Evolutionary conservation across 345 rosid genomes (phyloP).

Genomic region (Eucalyptus urophylla): DNA sequence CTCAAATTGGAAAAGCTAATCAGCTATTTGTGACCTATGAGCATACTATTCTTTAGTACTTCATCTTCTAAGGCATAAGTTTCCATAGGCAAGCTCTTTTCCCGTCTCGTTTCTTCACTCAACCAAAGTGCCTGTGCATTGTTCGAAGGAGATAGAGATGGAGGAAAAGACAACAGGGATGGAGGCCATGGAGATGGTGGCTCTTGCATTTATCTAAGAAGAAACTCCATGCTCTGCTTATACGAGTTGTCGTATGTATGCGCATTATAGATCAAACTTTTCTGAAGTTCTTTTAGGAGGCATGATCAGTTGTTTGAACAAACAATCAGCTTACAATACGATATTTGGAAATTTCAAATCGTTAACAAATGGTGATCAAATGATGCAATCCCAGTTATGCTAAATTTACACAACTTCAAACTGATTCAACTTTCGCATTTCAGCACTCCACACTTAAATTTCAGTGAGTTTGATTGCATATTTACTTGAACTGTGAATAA

Average conservation of each 20-base stretch:
- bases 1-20: background rate
- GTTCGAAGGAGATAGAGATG: background rate
- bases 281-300: background rate
- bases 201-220: background rate
- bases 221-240: background rate
- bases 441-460: background rate
- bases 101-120: background rate
- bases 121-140: background rate
- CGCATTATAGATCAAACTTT: background rate
- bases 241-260: background rate
- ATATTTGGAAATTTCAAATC: background rate
- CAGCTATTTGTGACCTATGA: background rate
- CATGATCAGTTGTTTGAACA: background rate
- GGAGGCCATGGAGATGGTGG: background rate
- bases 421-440: background rate
- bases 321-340: background rate
- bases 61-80: background rate
- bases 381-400: background rate
- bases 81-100: background rate
- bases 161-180: background rate
- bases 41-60: background rate
- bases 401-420: background rate
- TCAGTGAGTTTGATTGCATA: background rate
- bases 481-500: background rate
- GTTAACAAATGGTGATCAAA: background rate